Evolutionary conservation across 768 basidiomycete species (phyloP).

Genomic region (Pholiota conissans): DNA sequence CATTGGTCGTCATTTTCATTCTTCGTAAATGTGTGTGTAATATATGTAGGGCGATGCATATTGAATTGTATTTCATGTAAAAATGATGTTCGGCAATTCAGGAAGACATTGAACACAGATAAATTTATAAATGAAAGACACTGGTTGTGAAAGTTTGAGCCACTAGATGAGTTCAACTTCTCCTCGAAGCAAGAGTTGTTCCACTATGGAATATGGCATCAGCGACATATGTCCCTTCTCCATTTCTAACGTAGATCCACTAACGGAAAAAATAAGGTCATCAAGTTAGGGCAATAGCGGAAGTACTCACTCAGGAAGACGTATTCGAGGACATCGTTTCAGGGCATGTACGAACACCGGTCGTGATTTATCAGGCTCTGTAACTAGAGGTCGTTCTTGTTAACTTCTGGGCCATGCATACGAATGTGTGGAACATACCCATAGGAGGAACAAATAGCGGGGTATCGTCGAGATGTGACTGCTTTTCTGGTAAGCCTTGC

Average conservation of each 20-base stretch:
- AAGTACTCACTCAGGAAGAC: conserved; percentile 64
- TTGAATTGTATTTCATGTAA: not conserved
- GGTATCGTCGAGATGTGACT: conserved; percentile 77
- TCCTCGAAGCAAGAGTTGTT: conserved; percentile 69
- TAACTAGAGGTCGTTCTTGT: no score
- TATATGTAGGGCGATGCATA: conserved; percentile 11
- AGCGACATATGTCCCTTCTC: conserved; percentile 81
- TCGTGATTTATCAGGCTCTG: conserved; percentile 70
- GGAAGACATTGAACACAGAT: no score
- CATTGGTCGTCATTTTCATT: not conserved
- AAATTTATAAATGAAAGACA: conserved; percentile 1
- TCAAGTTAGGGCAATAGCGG: not conserved
- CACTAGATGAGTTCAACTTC: conserved; percentile 74
- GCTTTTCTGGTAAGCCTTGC: conserved; percentile 75
- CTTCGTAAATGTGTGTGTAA: conserved; percentile 10
- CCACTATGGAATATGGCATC: conserved; percentile 73
- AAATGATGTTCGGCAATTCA: no score
- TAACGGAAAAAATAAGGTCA: conserved; percentile 7
- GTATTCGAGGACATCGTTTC: conserved; percentile 63
- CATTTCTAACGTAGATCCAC: conserved; percentile 74
- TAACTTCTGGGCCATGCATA: not conserved
- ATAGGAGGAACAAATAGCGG: conserved; percentile 72
- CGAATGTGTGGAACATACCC: conserved; percentile 45
- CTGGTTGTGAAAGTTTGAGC: conserved; percentile 9
- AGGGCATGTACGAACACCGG: conserved; percentile 85